phyloP scores from a whole-genome alignment of 2,329 filamentous ascomycete species.

The Colletotrichum sp. region DNA sequence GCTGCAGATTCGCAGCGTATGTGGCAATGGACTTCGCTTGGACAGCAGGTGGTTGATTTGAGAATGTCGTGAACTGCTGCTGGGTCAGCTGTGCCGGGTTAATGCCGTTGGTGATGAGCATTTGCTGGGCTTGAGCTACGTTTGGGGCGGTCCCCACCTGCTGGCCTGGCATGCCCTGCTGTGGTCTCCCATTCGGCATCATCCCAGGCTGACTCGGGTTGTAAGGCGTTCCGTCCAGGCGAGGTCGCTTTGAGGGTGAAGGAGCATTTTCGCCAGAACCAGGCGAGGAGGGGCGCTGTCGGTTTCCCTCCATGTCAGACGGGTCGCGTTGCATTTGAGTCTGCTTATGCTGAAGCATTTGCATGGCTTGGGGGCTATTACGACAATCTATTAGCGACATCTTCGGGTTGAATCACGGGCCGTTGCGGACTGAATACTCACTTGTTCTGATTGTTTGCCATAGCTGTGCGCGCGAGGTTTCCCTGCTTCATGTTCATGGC shows the following conservation, averaged over 20 bases:
- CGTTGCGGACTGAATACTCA: slow-evolving; percentile 44
- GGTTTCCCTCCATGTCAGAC: slow-evolving; percentile 85
- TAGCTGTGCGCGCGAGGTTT: slow-evolving; percentile 74
- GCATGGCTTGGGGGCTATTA: slow-evolving; percentile 69
- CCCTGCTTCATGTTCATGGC: slow-evolving; percentile 62
- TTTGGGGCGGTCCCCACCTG: slow-evolving; percentile 63
- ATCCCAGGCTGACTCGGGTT: slow-evolving; percentile 74
- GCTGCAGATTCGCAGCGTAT: slow-evolving; percentile 83
- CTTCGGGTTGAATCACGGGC: not conserved
- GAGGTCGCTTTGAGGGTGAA: slow-evolving; percentile 88
- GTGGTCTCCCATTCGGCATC: slow-evolving; percentile 76
- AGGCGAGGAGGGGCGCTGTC: slow-evolving; percentile 81
- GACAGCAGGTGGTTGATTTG: slow-evolving; percentile 59
- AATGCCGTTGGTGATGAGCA: slow-evolving; percentile 74
- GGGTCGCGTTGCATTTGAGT: slow-evolving; percentile 88
- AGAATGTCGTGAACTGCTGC: slow-evolving; percentile 74
- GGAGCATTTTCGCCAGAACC: slow-evolving; percentile 85
- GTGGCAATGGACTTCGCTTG: slow-evolving; percentile 87
- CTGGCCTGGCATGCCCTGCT: slow-evolving; percentile 74
- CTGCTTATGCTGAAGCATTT: slow-evolving; percentile 74
- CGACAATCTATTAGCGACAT: slow-evolving; percentile 9
- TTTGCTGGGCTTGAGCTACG: slow-evolving; percentile 59
- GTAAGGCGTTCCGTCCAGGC: slow-evolving; percentile 74
- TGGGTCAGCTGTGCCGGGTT: slow-evolving; percentile 75
- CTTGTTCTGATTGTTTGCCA: slow-evolving; percentile 80